Evolutionary conservation across 179 eudicot species (phyloP), one percentile per base, ranked within the genome.

Genomic region (Actinidia arguta): DNA sequence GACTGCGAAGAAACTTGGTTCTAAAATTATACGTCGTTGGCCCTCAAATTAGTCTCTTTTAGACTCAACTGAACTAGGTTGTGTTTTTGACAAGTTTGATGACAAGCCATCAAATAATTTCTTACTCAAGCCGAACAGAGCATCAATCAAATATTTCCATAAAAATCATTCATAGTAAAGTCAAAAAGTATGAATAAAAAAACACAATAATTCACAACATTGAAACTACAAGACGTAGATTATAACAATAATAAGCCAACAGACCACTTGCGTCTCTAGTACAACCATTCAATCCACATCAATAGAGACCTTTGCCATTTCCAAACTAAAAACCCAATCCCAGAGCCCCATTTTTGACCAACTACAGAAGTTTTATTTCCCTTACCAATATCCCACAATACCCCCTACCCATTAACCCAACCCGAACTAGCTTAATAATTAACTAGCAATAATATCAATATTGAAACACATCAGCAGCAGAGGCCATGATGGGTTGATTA

Each of bases 401-500:
- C 58, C 56, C n/a, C 12, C 3, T 56, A 20, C 17, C n/a, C 17
- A 39, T 56, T 58, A 76, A 76, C 2, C 50, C 48, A 17, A 75
- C 14, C 78, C 54, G 10, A 17, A 10, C 20, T 12, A 20, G 47
- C 48, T 36, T 6, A 36, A 11, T 11, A 20, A 67, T 42, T 67
- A 18, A n/a, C 27, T 9, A 56, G 11, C 66, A 76, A 52, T 10
- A 27, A 36, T 2, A 62, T 81, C 51, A 83, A 8, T 74, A 79
- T 80, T 48, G 75, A 31, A 83, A 79, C 63, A 84, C 58, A 76
- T 86, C 88, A 31, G 86, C n/a, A n/a, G n/a, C 80, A 22, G 85
- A 66, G 20, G 87, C 86, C 88, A 86, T 80, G 39, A 86, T 86
- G 42, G 88, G 85, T 67, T 85, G 87, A 52, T 76, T 80, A 64